Conservation (phyloP, 2,329 filamentous ascomycete species). For the Cadophora gregata region DNA sequence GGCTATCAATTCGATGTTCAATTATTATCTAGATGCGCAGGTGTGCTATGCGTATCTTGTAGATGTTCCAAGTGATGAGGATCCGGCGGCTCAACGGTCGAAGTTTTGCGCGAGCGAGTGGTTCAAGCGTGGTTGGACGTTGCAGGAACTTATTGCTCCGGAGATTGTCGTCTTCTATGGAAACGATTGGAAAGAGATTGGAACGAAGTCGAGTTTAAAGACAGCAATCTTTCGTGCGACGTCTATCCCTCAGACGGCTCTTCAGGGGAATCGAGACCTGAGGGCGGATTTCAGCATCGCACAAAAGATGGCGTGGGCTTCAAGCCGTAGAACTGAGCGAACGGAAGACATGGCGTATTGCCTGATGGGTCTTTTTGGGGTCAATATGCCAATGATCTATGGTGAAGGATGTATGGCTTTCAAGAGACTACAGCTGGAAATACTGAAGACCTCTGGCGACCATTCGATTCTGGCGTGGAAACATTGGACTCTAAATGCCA, state of each 20-base stretch:
- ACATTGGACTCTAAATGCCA: too few relatives aligned
- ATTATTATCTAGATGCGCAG: constrained; percentile 24
- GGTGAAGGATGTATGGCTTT: constrained; percentile 13
- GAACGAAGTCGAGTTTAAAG: constrained; percentile 8
- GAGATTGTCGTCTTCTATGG: neutral
- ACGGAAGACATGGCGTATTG: constrained; percentile 19
- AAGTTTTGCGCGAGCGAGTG: constrained; percentile 2
- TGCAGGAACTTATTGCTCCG: constrained; percentile 19
- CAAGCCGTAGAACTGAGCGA: neutral
- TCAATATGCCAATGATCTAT: constrained; percentile 20
- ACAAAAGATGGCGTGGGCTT: constrained; percentile 22
- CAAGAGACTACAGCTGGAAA: constrained; percentile 11
- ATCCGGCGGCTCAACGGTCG: neutral
- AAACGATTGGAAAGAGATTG: neutral
- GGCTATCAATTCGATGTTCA: constrained; percentile 33
- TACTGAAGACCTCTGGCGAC: constrained; percentile 4
- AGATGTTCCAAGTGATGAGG: constrained; percentile 12
- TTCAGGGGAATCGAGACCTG: too few relatives aligned
- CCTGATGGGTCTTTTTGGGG: constrained; percentile 13
- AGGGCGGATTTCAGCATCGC: constrained; percentile 1
- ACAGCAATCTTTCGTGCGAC: neutral
- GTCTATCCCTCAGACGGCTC: neutral
- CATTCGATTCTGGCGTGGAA: constrained; percentile 12
- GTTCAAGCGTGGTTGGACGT: constrained; percentile 20
- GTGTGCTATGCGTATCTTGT: constrained; percentile 33